Percentiles rank a stretch among this genome's conserved stretches.
phyloP scores from a whole-genome alignment of 1,284 basidiomycete species.

The Kwoniella shivajii region DNA sequence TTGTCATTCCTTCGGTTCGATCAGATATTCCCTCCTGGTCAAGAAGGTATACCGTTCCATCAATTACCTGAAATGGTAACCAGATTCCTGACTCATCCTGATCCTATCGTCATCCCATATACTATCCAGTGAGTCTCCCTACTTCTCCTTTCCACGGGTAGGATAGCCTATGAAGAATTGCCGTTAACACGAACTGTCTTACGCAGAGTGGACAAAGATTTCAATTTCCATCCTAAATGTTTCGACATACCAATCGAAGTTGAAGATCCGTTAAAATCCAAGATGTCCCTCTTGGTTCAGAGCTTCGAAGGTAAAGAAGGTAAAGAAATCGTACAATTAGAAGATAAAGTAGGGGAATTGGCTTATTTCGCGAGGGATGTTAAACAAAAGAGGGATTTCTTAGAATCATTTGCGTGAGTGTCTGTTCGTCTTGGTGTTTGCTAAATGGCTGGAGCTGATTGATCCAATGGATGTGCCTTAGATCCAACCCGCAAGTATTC shows the following conservation, averaged over 20 bases:
- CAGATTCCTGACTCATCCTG: constrained; percentile 72
- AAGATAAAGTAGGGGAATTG: constrained; percentile 81
- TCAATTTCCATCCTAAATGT: constrained; percentile 58
- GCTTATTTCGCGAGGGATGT: constrained; percentile 83
- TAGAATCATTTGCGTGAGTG: constrained; percentile 72
- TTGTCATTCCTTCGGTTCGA: not conserved
- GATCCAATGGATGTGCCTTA: constrained; percentile 11
- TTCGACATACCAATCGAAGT: constrained; percentile 89
- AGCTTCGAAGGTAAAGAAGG: constrained; percentile 67
- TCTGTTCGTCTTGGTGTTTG: not conserved
- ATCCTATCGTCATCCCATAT: constrained; percentile 85
- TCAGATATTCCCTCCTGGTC: constrained; percentile 63
- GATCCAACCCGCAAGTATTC: constrained; percentile 60
- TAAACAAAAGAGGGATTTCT: constrained; percentile 81
- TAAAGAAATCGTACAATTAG: constrained; percentile 71
- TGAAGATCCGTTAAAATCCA: constrained; percentile 78
- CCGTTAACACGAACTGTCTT: too few relatives aligned
- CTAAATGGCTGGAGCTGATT: not conserved
- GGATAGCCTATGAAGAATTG: too few relatives aligned
- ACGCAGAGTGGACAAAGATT: constrained; percentile 48
- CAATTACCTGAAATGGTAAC: constrained; percentile 84
- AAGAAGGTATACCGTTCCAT: constrained; percentile 70
- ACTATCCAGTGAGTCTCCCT: constrained; percentile 48
- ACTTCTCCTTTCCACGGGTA: not conserved
- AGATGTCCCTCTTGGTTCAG: constrained; percentile 73